Percentiles rank a stretch among this genome's conserved stretches.
Conservation (phyloP, 192 early-diverging fungal species). For the Podila minutissima region DNA sequence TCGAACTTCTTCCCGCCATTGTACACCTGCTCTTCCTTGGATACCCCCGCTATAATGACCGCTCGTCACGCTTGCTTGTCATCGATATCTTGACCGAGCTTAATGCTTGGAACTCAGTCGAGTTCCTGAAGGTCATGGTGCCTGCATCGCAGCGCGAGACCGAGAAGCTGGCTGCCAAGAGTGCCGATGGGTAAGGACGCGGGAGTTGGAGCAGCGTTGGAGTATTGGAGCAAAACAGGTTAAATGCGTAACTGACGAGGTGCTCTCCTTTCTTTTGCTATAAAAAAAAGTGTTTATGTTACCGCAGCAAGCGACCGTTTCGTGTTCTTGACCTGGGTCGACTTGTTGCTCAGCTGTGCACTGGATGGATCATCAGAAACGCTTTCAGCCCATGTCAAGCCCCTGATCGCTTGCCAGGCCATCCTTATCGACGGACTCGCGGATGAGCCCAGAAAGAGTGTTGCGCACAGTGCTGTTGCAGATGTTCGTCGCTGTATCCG, state of each 20-base stretch:
- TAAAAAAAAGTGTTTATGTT: conserved; percentile 37
- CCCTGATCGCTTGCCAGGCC: conserved; percentile 57
- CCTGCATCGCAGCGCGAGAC: conserved; percentile 62
- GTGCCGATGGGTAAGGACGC: conserved; percentile 51
- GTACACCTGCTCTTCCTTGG: conserved; percentile 66
- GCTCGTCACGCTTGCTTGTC: conserved; percentile 68
- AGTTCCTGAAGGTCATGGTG: conserved; percentile 66
- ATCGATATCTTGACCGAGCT: conserved; percentile 66
- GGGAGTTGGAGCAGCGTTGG: neutral
- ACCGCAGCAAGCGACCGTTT: conserved; percentile 68
- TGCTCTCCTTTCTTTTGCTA: neutral
- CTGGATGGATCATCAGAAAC: conserved; percentile 28
- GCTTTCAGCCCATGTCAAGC: conserved; percentile 23
- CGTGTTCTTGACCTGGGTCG: conserved; percentile 72
- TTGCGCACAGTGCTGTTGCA: conserved; percentile 61
- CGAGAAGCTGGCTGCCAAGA: conserved; percentile 55
- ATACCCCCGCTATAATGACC: conserved; percentile 75
- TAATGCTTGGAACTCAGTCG: conserved; percentile 62
- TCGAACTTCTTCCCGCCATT: conserved; percentile 53
- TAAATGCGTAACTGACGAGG: conserved; percentile 20
- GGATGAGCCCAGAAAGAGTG: conserved; percentile 57
- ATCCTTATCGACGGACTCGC: conserved; percentile 62
- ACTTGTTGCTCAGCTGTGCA: conserved; percentile 55
- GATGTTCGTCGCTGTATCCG: conserved; percentile 69
- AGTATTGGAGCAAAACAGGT: conserved; percentile 16